These are phyloP conservation scores for Sporothrix variecibatus DNA, from an alignment of 2,329 filamentous ascomycete genomes.

Conservation along the genomic window DNA sequence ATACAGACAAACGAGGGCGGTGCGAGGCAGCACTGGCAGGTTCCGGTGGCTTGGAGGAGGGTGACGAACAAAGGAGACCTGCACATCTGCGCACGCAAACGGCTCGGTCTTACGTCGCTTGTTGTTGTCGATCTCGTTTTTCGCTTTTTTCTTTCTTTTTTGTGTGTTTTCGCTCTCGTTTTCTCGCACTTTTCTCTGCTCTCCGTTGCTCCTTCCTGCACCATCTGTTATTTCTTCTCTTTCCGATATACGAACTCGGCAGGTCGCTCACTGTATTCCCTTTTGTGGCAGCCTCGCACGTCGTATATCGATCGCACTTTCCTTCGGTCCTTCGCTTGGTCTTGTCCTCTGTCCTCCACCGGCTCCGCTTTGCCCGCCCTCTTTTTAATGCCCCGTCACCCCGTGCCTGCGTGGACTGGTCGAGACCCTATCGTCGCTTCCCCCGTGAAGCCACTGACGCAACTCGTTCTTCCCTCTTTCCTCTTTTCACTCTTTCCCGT, in stretches of 20 bases:
- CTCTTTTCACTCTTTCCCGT: not conserved
- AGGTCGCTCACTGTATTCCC: not conserved
- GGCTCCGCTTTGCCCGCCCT: not conserved
- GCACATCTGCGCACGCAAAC: not conserved
- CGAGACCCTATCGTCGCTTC: constrained; percentile 14
- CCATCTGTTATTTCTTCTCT: not conserved
- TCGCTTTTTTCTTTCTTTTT: not conserved
- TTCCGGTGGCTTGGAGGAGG: not conserved
- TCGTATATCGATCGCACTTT: not conserved
- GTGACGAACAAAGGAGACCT: not conserved
- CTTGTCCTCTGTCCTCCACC: not conserved
- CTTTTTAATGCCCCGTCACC: not conserved
- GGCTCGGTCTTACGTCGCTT: not conserved
- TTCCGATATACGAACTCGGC: constrained; percentile 1
- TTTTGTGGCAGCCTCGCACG: not conserved
- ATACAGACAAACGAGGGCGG: not conserved
- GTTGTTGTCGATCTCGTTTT: not conserved
- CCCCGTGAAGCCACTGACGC: constrained; percentile 14
- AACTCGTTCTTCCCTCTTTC: not conserved
- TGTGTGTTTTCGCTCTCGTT: not conserved
- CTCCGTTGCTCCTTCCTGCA: not conserved
- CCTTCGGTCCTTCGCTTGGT: not conserved
- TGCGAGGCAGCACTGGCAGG: not conserved
- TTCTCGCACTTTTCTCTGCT: not conserved
- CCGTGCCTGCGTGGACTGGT: constrained; percentile 3